Base-by-base conservation (phyloP, 2,329 filamentous ascomycete genomes). In the Scedosporium dehoogii region DNA sequence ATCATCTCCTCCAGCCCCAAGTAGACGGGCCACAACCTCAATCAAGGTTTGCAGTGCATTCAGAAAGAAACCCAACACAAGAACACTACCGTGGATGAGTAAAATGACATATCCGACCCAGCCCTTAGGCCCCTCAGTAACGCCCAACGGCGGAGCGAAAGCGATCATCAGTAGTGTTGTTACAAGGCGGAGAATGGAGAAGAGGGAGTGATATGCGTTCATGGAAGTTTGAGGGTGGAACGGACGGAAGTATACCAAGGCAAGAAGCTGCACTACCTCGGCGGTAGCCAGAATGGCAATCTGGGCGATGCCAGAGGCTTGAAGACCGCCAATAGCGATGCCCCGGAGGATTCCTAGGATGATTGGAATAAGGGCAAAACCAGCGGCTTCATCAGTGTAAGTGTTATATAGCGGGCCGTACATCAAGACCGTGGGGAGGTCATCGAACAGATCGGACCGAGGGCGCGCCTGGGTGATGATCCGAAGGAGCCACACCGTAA, bases 361-460 rank as follows among this genome's bases (percentile, higher is more conserved):
- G 16, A 96, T 85, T 1, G 93, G 92, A 21, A 97, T 86, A 51
- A 96, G 81, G 6, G 93, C 92, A 73, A 96, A 99, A 0, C 91
- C 87, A 6, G 93, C 91, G 0, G 92, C 91, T 72, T 93, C 90
- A 72, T 99, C 94, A 25, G 90, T 94, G 73, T 96, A 97, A 0
- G 94, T 99, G 75, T 99, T 99, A 75, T 99, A 99, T 6, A 99
- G 79, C 4, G 94, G 91, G 0, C 94, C 94, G 69, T 96, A 97
- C 1, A 91, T 82, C 2, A 99, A 80, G 7, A 97, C 86, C 0
- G 91, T 97, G 6, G 91, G 86, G 58, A 99, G 80, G 70, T 97
- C 92, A 74, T 99, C 94, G 72, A 97, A 99, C 9, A 99, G 81
- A 67, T 91, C 89, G 1, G 91, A 89, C 64, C 92, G 87, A 5